Conservation (phyloP, 345 rosid species). For the Cardamine resedifolia region DNA sequence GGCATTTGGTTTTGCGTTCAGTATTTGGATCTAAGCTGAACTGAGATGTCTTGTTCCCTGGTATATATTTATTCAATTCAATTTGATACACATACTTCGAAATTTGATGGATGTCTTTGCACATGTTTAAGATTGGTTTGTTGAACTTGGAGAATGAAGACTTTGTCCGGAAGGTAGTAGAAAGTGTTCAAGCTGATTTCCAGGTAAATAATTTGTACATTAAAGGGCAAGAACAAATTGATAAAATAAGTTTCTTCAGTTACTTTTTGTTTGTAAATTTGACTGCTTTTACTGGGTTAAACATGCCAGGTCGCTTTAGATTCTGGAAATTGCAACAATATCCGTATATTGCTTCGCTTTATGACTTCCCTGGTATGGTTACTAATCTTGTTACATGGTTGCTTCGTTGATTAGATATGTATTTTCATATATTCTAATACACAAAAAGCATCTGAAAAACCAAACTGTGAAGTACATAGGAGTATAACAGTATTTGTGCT, state of each 20-base stretch:
- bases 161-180: constrained; percentile 59
- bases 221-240: background rate
- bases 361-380: constrained; percentile 74
- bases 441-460: background rate
- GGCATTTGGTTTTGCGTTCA: background rate
- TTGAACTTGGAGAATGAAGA: constrained; percentile 95
- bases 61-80: background rate
- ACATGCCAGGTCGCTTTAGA: constrained; percentile 70
- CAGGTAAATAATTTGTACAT: constrained; percentile 54
- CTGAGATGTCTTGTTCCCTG: constrained; percentile 8
- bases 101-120: constrained; percentile 19
- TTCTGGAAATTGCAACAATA: constrained; percentile 64
- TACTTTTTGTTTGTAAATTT: constrained; percentile 4
- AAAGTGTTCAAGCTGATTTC: constrained; percentile 55
- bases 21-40: background rate
- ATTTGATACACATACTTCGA: background rate
- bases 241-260: background rate
- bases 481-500: background rate
- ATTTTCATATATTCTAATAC: background rate
- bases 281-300: constrained; percentile 22
- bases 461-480: background rate
- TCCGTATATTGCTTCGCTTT: constrained; percentile 87
- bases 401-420: background rate
- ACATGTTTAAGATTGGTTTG: constrained; percentile 63
- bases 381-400: background rate